Base-by-base conservation (phyloP, 169 alveolate species). In the Sarcocystis neurona region DNA sequence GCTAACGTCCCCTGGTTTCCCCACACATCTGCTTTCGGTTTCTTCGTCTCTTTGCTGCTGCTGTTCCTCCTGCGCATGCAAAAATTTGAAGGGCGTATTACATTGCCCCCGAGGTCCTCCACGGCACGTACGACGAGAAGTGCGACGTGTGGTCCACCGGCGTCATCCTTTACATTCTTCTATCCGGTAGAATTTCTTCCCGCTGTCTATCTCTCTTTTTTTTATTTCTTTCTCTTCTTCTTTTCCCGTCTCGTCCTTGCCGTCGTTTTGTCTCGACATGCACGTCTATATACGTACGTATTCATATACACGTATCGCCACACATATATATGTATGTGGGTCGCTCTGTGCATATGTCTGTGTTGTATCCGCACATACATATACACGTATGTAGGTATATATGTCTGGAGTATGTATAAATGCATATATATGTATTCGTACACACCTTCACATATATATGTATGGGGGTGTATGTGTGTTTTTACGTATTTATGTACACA, bases 101-200 rank as follows among this genome's bases (percentile, higher is more conserved):
- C 94, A 96, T 96, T 72, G 98, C 98, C 43, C 98, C 98, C 15
- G 98, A 96, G 80, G 98, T 96, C 44, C 92, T 96, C 44, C 95
- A 94, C 90, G 98, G 98, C 30, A 92, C 96, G 34, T 96, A 96
- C 93, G 97, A 96, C 86, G 97, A 95, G 82, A 96, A 95, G 93
- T 96, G 98, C 84, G 98, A 96, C 89, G 93, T 96, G 34, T 96
- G 98, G 98, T 95, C 97, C 46, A 93, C 94, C 30, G 98, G 98
- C 3, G 98, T 96, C 46, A 96, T 96, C 32, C 92, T 96, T 27
- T 96, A 96, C 90, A 96, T 96, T 48, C 94, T 96, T 20, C 95
- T 96, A 6, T 95, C 96, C 44, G 98, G 95, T 89, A 2, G 6
- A 34, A 5, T 44, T n/a, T 2, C 70, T 48, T 0, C 79, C 5